Percentiles rank a stretch among this genome's conserved stretches.
These are phyloP conservation scores for Discostella stelligeroides DNA, from an alignment of 108 stramenopile genomes.

Conservation along the genomic window DNA sequence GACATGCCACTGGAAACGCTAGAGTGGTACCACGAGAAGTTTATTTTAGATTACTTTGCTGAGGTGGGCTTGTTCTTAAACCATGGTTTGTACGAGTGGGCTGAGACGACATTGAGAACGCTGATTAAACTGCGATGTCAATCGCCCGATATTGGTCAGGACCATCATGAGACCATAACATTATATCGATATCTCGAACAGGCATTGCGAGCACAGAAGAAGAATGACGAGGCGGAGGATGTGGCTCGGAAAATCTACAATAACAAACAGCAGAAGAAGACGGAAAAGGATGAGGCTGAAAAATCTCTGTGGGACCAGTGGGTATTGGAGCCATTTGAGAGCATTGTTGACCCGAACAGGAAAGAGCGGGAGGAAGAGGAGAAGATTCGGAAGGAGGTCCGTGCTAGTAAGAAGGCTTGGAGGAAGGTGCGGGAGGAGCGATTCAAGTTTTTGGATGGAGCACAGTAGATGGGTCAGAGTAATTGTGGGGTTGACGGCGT, in stretches of 20 bases:
- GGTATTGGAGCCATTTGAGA: conserved; percentile 70
- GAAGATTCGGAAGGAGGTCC: conserved; percentile 76
- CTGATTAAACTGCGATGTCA: conserved; percentile 75
- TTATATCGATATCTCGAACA: conserved; percentile 73
- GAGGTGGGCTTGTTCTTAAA: conserved; percentile 83
- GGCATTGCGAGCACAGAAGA: conserved; percentile 60
- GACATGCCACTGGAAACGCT: conserved; percentile 83
- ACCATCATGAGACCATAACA: conserved; percentile 78
- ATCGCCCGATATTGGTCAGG: conserved; percentile 85
- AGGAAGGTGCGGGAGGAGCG: conserved; percentile 79
- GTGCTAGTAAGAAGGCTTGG: conserved; percentile 81
- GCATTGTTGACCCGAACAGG: conserved; percentile 85
- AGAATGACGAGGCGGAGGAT: conserved; percentile 73
- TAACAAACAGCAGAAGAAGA: conserved; percentile 39
- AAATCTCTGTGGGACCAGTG: conserved; percentile 69
- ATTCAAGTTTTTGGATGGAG: conserved; percentile 82
- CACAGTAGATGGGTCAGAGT: conserved; percentile 1
- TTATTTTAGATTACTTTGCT: conserved; percentile 88
- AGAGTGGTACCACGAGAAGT: conserved; percentile 92
- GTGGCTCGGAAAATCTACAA: conserved; percentile 40
- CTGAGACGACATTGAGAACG: conserved; percentile 74
- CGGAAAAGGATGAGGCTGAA: conserved; percentile 75
- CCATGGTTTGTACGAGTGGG: conserved; percentile 80
- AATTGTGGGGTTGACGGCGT: not conserved
- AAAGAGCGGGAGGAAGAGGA: conserved; percentile 88